Percentiles rank a stretch among this genome's conserved stretches.
phyloP scores from a whole-genome alignment of 768 basidiomycete genomes.

The Sarcodon sp. region DNA sequence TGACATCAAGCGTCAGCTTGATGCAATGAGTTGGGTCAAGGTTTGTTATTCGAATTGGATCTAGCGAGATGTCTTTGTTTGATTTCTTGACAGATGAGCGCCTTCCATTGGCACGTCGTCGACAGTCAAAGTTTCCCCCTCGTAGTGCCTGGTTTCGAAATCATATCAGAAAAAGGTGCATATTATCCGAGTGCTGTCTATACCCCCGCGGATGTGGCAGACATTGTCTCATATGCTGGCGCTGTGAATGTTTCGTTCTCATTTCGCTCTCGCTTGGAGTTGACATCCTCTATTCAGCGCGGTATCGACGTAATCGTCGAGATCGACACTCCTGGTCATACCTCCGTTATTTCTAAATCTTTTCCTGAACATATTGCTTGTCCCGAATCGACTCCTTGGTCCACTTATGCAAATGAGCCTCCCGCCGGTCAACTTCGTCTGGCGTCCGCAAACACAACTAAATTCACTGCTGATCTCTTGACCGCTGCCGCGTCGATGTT shows the following conservation, averaged over 20 bases:
- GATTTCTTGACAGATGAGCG: constrained; percentile 25
- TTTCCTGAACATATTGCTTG: constrained; percentile 36
- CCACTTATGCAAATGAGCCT: constrained; percentile 26
- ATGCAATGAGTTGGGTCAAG: constrained; percentile 65
- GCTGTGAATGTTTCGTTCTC: constrained; percentile 23
- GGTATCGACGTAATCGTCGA: constrained; percentile 38
- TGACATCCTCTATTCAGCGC: too few relatives aligned
- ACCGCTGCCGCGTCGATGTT: constrained; percentile 15
- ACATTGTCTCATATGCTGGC: constrained; percentile 30
- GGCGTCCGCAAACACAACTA: constrained; percentile 17
- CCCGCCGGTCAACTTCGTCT: constrained; percentile 37
- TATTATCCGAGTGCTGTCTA: constrained; percentile 24
- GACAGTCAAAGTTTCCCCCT: constrained; percentile 42
- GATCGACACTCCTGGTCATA: constrained; percentile 41
- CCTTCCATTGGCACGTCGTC: constrained; percentile 34
- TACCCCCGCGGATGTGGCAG: constrained; percentile 20
- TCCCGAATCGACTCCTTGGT: constrained; percentile 19
- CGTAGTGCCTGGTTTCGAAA: constrained; percentile 20
- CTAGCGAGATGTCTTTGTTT: background rate
- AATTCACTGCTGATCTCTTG: constrained; percentile 22
- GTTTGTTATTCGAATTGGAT: background rate
- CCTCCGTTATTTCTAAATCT: constrained; percentile 24
- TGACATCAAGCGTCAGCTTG: constrained; percentile 51
- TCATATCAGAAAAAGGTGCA: constrained; percentile 30
- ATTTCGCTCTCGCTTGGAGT: too few relatives aligned